Base-by-base conservation (phyloP, 1,284 basidiomycete species). In the Apiotrichum veenhuisii region DNA sequence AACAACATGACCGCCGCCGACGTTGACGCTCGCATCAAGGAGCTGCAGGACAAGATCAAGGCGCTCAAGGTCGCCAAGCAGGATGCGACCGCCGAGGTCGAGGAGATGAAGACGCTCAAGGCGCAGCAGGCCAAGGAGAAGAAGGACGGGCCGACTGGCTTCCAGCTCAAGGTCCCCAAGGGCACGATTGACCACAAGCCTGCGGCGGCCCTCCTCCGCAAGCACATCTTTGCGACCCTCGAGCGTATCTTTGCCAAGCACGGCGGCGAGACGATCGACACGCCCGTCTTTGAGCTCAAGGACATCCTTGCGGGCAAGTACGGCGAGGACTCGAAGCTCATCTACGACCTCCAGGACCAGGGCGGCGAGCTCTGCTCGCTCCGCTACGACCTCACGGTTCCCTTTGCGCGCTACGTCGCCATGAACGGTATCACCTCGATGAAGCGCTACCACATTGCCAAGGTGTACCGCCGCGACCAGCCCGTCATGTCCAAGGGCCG, bases 401-500 rank as follows among this genome's bases (percentile, higher is more conserved):
- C 95, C 7, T 88, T 98, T 53, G 95, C 95, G 17, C 81, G 95
- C 42, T 97, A 94, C 77, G 82, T 99, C 38, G 95, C 95, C 27
- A 98, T 98, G 92, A 87, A 87, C 66, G 88, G 89, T 23, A 84
- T 85, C 47, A 86, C 85, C 54, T 61, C 79, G 62, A 83, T 84
- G 75, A 98, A 98, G 79, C 78, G 97, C 36, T 98, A 94, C 85
- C 95, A 98, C 78, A 88, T 98, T 54, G 94, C 93, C 30, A 99
- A 98, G 78, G 95, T 98, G 25, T 98, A 98, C 78, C 82, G 96
- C 62, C 80, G 96, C 71, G 95, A 99, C 77, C 94, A 89, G 70
- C 95, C 96, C 1, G 94, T 95, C 58, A 94, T 98, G 89, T 88
- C 87, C 52, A 98, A 99, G 79, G 95, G 95, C 5, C 83, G 95